Evolutionary conservation across 306 rosid species (phyloP), one percentile per base, ranked within the genome.

Genomic region (Ormosia semicastrata): DNA sequence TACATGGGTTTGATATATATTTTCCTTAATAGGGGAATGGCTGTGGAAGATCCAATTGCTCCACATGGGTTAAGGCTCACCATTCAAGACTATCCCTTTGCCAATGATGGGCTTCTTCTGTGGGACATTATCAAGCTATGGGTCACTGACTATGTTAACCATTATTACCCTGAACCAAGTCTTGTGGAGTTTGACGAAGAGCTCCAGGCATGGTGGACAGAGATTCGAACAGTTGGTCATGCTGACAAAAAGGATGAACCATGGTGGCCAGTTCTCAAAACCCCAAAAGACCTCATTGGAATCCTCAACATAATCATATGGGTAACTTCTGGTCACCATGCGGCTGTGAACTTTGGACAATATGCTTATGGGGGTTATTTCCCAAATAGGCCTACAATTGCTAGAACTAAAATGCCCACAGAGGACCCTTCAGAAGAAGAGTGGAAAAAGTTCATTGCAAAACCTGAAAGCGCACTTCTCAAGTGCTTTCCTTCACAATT

Each of bases 201-300:
- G 84, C 93, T 93, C n/a, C 98, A 93, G 64, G 88, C 93, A 69
- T 93, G 98, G 97, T 91, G 98, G 98, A 90, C 84, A 41, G 96
- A 93, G 54, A 89, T 93, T 43, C 58, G 89, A 82, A 89, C 87
- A 4, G 74, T 69, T 6, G 98, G 98, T 2, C 94, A 91, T 14
- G 93, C 78, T 0, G 94, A 93, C 79, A 93, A 93, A 71, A 91
- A 93, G 39, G 97, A 93, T 14, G 94, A 91, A 76, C 92, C 94
- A 13, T 87, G 98, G 97, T 93, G 98, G 98, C 97, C 96, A 3
- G 34, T 39, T 13, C 86, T 91, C 3, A 78, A 82, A 52, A 93
- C 92, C 8, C 80, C 86, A 0, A 8, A 89, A 80, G 92, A 93
- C 76, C 92, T 91, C 7, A 89, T 90, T 10, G 69, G 58, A 66